Evolutionary conservation across 2,329 filamentous ascomycete species (phyloP), one percentile per base, ranked within the genome.

Genomic region (Leptographium lundbergii): DNA sequence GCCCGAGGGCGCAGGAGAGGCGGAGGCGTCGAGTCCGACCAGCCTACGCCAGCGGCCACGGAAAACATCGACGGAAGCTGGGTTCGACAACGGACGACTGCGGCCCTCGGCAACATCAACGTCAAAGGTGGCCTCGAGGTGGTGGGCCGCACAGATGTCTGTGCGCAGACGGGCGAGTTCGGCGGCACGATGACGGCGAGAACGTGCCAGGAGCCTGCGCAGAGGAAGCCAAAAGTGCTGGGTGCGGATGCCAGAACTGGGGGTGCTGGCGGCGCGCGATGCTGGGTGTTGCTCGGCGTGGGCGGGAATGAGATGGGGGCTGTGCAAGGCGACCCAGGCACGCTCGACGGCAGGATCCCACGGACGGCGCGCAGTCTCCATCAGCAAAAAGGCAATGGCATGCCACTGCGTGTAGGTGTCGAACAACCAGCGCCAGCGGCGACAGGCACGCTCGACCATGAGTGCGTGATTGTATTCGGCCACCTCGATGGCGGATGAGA

Each of bases 321-420:
- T 74, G n/a, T 78, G n/a, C n/a, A 80, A 67, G 0, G 74, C 74
- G 1, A 70, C 63, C 77, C 78, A 81, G 0, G 73, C 75, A 2
- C 77, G 69, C 62, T 80, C 78, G 0, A 74, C 64, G 4, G 72
- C 69, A 1, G 75, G 69, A 13, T 74, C 74, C 75, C 75, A 77
- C 2, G 72, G 69, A 0, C 74, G 69, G 2, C 74, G 74, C 19
- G 73, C 75, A 0, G 77, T 69, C 63, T 82, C 78, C 14, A 82
- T 72, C 29, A 84, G 66, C 2, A 82, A 69, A 62, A 79, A 83
- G 1, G 79, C 78, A 13, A 82, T 74, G 5, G 80, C 77, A 63
- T 82, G 75, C 78, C 80, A 83, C 61, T 82, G 79, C 0, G 76
- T 79, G 65, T 81, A 81, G 0, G 78, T 81, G 62, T 81, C 77